Conservation (phyloP, 83 land plant genomes). For the Diphasiastrum complanatum region DNA sequence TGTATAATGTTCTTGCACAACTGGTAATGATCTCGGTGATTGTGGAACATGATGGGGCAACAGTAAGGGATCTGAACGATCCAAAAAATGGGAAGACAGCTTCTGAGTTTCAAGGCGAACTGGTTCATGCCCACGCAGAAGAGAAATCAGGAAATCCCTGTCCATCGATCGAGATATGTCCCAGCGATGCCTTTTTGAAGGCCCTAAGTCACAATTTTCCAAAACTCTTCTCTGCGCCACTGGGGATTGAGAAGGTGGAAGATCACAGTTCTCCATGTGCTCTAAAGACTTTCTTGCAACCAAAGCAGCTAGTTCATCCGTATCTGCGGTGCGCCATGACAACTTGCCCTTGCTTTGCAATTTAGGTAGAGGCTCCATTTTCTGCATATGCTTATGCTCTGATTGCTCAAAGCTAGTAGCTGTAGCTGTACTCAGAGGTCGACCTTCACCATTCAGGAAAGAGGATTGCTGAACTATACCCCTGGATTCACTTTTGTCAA, state of each 20-base stretch:
- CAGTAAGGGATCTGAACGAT: neutral
- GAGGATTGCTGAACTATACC: too few species aligned
- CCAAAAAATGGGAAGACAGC: neutral
- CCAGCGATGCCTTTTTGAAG: neutral
- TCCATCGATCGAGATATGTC: neutral
- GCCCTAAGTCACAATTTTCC: slow-evolving; percentile 1
- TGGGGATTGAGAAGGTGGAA: slow-evolving; percentile 46
- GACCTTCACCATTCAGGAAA: too few species aligned
- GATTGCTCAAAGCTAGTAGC: too few species aligned
- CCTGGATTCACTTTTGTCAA: too few species aligned
- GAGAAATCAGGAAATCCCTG: neutral
- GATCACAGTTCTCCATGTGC: slow-evolving; percentile 66
- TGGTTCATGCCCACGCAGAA: neutral
- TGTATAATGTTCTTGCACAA: neutral
- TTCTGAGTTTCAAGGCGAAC: neutral
- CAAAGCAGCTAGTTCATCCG: slow-evolving; percentile 63
- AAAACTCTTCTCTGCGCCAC: slow-evolving; percentile 14
- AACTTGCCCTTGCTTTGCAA: slow-evolving; percentile 41
- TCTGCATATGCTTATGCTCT: too few species aligned
- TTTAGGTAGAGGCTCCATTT: too few species aligned
- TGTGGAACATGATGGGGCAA: neutral
- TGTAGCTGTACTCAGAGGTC: too few species aligned
- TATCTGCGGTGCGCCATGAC: slow-evolving; percentile 70
- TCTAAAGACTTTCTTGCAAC: slow-evolving; percentile 58
- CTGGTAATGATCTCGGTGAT: neutral